Percentiles rank a stretch among this genome's conserved stretches.
Conservation (phyloP, 306 rosid genomes). For the Fagus crenata region DNA sequence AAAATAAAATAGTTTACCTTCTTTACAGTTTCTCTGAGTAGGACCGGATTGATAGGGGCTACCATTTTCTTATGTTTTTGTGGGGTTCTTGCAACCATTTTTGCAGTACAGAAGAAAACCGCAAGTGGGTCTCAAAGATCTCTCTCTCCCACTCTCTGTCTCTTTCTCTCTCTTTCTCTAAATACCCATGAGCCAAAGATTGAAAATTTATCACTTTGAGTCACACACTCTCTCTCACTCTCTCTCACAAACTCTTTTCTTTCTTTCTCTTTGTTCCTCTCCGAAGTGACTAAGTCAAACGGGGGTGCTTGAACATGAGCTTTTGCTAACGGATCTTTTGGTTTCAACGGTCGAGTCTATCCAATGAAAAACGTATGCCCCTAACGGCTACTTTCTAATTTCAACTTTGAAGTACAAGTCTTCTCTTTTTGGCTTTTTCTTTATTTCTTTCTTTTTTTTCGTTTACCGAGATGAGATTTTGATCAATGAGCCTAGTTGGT, state of each 20-base stretch:
- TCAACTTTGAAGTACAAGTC: too few relatives aligned
- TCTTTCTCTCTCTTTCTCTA: slow-evolving; percentile 34
- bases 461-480: too few relatives aligned
- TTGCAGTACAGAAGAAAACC: slow-evolving; percentile 29
- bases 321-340: slow-evolving; percentile 42
- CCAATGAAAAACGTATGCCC: slow-evolving; percentile 25
- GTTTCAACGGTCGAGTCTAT: slow-evolving; percentile 82
- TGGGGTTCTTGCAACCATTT: slow-evolving; percentile 97
- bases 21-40: slow-evolving; percentile 74
- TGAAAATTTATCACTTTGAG: slow-evolving; percentile 36
- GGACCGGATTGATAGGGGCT: slow-evolving; percentile 72
- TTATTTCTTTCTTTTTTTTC: not conserved
- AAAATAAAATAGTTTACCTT: slow-evolving; percentile 46
- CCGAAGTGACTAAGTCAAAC: slow-evolving; percentile 51
- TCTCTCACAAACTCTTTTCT: slow-evolving; percentile 16
- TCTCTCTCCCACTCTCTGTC: slow-evolving; percentile 30
- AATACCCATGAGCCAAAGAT: slow-evolving; percentile 36
- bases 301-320: slow-evolving; percentile 19
- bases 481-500: too few relatives aligned
- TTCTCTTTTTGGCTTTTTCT: not conserved
- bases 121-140: slow-evolving; percentile 44
- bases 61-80: slow-evolving; percentile 62
- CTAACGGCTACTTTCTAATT: slow-evolving; percentile 64
- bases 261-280: slow-evolving; percentile 31
- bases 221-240: slow-evolving; percentile 1